Evolutionary conservation across 768 basidiomycete genomes (phyloP).

Genomic region (Pisolithus microcarpus): DNA sequence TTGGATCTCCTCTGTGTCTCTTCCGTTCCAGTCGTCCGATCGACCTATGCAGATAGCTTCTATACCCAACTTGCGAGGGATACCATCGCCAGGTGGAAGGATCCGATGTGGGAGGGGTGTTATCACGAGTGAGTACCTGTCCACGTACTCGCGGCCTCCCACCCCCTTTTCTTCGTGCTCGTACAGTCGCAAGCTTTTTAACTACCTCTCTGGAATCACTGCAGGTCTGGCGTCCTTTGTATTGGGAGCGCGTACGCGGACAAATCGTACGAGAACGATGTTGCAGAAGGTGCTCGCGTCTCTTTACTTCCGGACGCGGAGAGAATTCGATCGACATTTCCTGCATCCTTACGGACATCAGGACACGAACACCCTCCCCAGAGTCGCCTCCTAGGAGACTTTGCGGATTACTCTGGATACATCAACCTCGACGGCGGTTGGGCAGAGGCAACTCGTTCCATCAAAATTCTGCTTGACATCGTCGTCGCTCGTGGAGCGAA

Average conservation of each 20-base stretch:
- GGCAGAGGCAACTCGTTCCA: slow-evolving; percentile 69
- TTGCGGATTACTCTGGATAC: slow-evolving; percentile 41
- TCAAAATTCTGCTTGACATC: slow-evolving; percentile 45
- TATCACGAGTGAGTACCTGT: slow-evolving; percentile 69
- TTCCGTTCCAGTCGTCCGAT: slow-evolving; percentile 53
- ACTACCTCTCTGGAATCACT: not conserved
- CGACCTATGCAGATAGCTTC: slow-evolving; percentile 62
- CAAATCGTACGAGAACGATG: slow-evolving; percentile 56
- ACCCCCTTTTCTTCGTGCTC: not conserved
- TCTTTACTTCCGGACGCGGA: slow-evolving; percentile 30
- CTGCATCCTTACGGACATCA: slow-evolving; percentile 19
- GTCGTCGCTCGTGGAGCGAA: slow-evolving; percentile 56
- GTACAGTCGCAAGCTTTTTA: not conserved
- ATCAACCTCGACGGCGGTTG: slow-evolving; percentile 77
- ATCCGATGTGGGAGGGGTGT: slow-evolving; percentile 58
- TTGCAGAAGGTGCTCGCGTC: slow-evolving; percentile 45
- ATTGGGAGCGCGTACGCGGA: slow-evolving; percentile 39
- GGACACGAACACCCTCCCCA: slow-evolving; percentile 14
- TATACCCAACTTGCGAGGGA: slow-evolving; percentile 68
- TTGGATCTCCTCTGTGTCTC: not conserved
- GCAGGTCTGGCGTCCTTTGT: slow-evolving; percentile 64
- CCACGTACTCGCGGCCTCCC: no score
- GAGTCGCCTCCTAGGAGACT: slow-evolving; percentile 11
- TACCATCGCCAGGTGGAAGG: slow-evolving; percentile 71
- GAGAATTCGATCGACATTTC: slow-evolving; percentile 44